phyloP scores from a whole-genome alignment of 2,329 filamentous ascomycete species.

The Colletotrichum somersetense region DNA sequence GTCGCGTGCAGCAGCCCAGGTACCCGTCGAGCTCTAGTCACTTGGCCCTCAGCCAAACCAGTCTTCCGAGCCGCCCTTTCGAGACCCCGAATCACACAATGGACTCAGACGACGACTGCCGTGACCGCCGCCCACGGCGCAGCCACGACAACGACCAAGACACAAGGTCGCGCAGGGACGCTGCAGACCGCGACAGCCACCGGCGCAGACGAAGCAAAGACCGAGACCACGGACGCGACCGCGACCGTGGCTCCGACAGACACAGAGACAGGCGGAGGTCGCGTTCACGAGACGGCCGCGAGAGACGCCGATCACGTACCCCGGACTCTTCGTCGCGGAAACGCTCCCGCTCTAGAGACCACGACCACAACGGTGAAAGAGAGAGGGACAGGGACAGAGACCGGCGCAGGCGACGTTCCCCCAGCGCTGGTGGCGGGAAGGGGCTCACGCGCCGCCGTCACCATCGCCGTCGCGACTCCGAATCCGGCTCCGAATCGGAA shows the following conservation, averaged over 20 bases:
- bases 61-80: no score
- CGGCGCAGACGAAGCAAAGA: conserved; percentile 37
- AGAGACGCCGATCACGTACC: conserved; percentile 38
- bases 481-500: conserved; percentile 47
- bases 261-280: conserved; percentile 30
- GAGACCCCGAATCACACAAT: conserved; percentile 1
- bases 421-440: conserved; percentile 39
- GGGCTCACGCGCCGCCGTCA: conserved; percentile 25
- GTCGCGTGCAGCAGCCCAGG: not conserved
- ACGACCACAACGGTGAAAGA: conserved; percentile 40
- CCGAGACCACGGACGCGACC: conserved; percentile 7
- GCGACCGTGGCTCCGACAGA: conserved; percentile 27
- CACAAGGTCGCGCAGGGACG: conserved; percentile 22
- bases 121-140: conserved; percentile 28
- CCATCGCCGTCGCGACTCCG: conserved; percentile 6
- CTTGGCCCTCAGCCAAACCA: not conserved
- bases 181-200: conserved; percentile 15
- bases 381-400: conserved; percentile 43
- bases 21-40: not conserved
- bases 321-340: conserved; percentile 28
- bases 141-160: conserved; percentile 7
- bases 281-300: conserved; percentile 27
- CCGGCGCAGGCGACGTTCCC: conserved; percentile 47
- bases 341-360: conserved; percentile 40
- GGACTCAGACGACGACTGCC: conserved; percentile 37